Evolutionary conservation across 768 basidiomycete species (phyloP), one percentile per base, ranked within the genome.

Genomic region (Hygrocybe coccinea): DNA sequence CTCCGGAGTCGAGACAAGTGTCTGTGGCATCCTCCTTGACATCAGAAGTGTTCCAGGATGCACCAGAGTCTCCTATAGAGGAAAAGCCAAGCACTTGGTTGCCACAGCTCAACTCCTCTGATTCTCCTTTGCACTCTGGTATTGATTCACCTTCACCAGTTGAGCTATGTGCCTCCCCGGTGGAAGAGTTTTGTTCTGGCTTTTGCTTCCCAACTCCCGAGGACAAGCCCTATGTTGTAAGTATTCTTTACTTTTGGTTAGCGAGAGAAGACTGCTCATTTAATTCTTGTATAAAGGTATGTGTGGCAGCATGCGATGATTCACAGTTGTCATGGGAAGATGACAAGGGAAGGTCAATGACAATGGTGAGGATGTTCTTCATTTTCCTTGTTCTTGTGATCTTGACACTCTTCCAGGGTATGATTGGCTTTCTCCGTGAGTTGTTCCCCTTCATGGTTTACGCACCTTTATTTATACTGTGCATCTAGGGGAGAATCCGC

Each of bases 241-340:
- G 70, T 64, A n/a, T 33, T 29, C 14, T 5, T 33, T 34, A 21
- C 12, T 9, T 25, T 52, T 17, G 2, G 35, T 52, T 12, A 3
- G 9, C 19, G 8, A 35, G 10, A 15, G 2, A 29, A 21, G 2
- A 15, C n/a, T 36, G 15, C 11, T 41, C 9, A 14, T 36, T 15
- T 47, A 8, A 29, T 44, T 25, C 2, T 35, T 10, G 48, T 21
- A 5, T 8, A 11, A 36, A 76, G 74, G 71, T 75, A 19, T 69
- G 71, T 8, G 47, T 76, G 35, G 67, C 71, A 0, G 71, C 74
- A 0, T 69, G 71, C 11, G 71, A 70, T 51, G 75, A 76, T 54
- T 63, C 65, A 19, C 74, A 76, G 56, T 49, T 65, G 29, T 65
- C 74, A 12, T 75, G 74, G 74, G 71, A 75, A 34, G 69, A 68